These are phyloP conservation scores for Lentinula novae-zelandiae DNA, from an alignment of 1,284 basidiomycete genomes.

Conservation along the genomic window DNA sequence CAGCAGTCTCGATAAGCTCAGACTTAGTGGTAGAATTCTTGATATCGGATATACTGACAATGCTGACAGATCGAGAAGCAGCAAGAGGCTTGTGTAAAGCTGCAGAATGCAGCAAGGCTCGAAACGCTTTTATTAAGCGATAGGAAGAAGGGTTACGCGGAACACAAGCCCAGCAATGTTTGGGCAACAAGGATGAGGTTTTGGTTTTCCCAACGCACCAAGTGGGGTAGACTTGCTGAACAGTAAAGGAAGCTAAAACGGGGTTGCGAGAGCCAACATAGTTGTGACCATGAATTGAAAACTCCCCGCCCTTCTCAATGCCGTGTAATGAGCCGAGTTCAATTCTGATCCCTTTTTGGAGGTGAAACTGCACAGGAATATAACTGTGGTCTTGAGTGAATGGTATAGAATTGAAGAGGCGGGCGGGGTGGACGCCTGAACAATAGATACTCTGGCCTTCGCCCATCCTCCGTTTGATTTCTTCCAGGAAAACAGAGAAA, in stretches of 20 bases:
- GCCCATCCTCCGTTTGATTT: slow-evolving; percentile 30
- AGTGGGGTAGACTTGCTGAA: slow-evolving; percentile 50
- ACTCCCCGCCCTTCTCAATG: slow-evolving; percentile 53
- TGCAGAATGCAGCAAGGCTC: slow-evolving; percentile 1
- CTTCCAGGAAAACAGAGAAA: slow-evolving; percentile 44
- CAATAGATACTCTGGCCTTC: slow-evolving; percentile 47
- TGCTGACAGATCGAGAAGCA: neutral
- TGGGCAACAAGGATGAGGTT: slow-evolving; percentile 29
- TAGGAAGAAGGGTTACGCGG: neutral
- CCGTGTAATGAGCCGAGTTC: slow-evolving; percentile 58
- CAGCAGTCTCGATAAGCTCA: slow-evolving; percentile 5
- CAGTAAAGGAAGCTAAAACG: slow-evolving; percentile 43
- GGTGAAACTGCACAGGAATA: slow-evolving; percentile 38
- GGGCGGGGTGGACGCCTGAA: slow-evolving; percentile 43
- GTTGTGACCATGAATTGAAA: slow-evolving; percentile 59
- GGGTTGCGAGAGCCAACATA: slow-evolving; percentile 52
- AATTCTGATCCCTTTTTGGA: slow-evolving; percentile 38
- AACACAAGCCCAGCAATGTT: slow-evolving; percentile 52
- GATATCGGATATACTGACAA: slow-evolving; percentile 2
- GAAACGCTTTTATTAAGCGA: neutral
- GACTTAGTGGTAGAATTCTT: neutral
- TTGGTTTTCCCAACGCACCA: slow-evolving; percentile 48
- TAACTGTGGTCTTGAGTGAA: slow-evolving; percentile 47
- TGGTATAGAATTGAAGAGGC: slow-evolving; percentile 54
- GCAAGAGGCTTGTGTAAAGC: neutral